Base-by-base conservation (phyloP, 306 rosid genomes). In the Trichosanthes truncata region DNA sequence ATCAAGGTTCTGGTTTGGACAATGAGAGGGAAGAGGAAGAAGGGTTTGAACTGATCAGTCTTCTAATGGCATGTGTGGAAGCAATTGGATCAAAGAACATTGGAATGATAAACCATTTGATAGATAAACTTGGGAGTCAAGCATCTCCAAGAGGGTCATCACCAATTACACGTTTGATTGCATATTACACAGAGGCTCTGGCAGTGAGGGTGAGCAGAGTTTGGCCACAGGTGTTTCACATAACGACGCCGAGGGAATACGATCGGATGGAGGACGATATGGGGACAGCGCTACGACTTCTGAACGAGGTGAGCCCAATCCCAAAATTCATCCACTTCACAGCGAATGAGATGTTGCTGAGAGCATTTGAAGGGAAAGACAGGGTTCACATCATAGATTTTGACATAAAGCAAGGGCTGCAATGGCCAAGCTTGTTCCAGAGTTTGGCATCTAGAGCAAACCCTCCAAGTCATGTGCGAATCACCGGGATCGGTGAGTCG, bases 361-460 rank as follows among this genome's bases (percentile, higher is more conserved):
- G 97, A 59, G 94, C 97, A 38, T 96, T 96, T 81, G 99, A 96
- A 88, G 99, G 98, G 78, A 96, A 93, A 80, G 98, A 96, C 73
- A 90, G 87, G 84, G 96, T 96, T 80, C 99, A 96, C 91, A 89
- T 96, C 67, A 96, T 96, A 63, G 99, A 96, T 74, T 96, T 96
- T 23, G 98, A 91, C 84, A 87, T 96, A 67, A 93, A 88, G 88
- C 97, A 93, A 81, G 99, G 99, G 5, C 87, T 96, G 18, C 99
- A 93, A 78, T 96, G 99, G 99, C 96, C 99, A 25, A 88, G 99
- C 84, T 85, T 96, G 83, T 89, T 96, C 80, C 98, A 96, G 78
- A 96, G 98, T 82, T 75, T 96, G 76, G 96, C 97, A 35, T 90
- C 94, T 2, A 87, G 97, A 79, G 21, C 89, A 1, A 87, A 89